These are phyloP conservation scores for Phytophthora hybrid DNA, from an alignment of 352 stramenopile genomes.

Conservation along the genomic window DNA sequence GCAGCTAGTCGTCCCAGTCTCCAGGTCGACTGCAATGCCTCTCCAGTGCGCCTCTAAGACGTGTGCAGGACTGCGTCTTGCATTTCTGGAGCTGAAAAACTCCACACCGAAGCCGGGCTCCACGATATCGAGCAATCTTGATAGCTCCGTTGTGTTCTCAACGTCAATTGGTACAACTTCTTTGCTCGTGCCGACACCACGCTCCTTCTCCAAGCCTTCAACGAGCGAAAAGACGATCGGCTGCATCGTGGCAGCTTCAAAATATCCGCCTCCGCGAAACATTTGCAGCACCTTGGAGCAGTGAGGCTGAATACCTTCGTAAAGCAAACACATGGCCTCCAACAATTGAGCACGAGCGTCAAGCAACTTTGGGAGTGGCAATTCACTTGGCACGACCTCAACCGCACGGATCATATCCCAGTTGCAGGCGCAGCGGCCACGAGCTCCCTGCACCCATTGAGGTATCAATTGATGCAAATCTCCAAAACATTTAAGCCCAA, in stretches of 20 bases:
- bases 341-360: slow-evolving; percentile 11
- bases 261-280: neutral
- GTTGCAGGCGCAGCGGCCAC: slow-evolving; percentile 3
- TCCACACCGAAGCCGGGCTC: slow-evolving; percentile 7
- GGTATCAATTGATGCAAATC: slow-evolving; percentile 19
- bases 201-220: slow-evolving; percentile 9
- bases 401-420: neutral
- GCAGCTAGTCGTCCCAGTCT: neutral
- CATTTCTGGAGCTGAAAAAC: slow-evolving; percentile 16
- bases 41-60: slow-evolving; percentile 11
- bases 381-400: slow-evolving; percentile 1
- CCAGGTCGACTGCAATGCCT: neutral
- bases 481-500: slow-evolving; percentile 12
- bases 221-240: slow-evolving; percentile 16
- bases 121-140: slow-evolving; percentile 5
- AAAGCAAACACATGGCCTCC: slow-evolving; percentile 15
- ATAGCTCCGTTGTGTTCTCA: slow-evolving; percentile 12
- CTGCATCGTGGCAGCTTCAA: slow-evolving; percentile 5
- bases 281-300: slow-evolving; percentile 13
- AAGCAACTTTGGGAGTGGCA: slow-evolving; percentile 6
- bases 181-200: neutral
- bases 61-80: neutral
- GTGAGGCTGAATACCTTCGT: slow-evolving; percentile 6
- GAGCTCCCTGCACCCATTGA: neutral
- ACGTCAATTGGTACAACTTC: neutral